These are phyloP conservation scores for Trichoderma sp. DNA, from an alignment of 2,329 filamentous ascomycete genomes.

Conservation along the genomic window DNA sequence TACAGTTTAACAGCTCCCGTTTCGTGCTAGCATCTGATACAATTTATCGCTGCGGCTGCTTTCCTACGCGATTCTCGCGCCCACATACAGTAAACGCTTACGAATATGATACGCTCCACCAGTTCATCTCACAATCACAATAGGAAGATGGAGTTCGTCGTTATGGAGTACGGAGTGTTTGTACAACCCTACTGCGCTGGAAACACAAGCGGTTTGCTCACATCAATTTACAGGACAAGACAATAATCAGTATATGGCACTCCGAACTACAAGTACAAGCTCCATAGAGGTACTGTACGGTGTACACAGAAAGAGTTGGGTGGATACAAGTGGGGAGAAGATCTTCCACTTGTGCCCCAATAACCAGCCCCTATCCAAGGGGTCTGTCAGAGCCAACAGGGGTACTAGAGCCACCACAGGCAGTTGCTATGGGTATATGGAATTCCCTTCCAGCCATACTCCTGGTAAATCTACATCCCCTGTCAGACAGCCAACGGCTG, in stretches of 20 bases:
- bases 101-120: background rate
- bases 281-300: background rate
- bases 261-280: background rate
- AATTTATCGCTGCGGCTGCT: no score
- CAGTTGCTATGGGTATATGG: background rate
- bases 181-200: background rate
- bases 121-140: background rate
- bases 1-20: background rate
- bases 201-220: background rate
- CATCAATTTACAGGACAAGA: background rate
- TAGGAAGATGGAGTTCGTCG: background rate
- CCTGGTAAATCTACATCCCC: constrained; percentile 6
- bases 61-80: no score
- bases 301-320: background rate
- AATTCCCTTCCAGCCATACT: background rate
- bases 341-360: background rate
- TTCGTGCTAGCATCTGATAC: background rate
- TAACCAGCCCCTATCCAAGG: constrained; percentile 6
- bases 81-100: no score
- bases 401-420: background rate
- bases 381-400: background rate
- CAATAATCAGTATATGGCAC: background rate
- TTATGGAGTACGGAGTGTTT: background rate
- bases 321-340: background rate
- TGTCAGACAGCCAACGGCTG: constrained; percentile 7